phyloP scores from a whole-genome alignment of 495 filamentous ascomycete genomes.

The Sordaria brevicollis region DNA sequence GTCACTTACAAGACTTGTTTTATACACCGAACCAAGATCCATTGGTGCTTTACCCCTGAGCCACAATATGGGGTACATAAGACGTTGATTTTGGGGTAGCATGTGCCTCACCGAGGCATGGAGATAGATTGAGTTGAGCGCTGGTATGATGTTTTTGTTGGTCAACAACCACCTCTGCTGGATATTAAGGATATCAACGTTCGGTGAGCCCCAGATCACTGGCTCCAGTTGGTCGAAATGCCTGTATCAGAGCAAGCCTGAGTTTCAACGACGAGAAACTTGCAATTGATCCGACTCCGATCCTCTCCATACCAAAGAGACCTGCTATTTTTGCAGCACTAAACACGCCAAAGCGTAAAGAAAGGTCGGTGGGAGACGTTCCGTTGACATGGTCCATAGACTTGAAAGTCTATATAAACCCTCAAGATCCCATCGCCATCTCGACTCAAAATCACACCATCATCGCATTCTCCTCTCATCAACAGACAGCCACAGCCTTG shows the following conservation, averaged over 20 bases:
- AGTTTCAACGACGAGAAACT: background rate
- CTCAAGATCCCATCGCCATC: background rate
- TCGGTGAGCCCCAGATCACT: background rate
- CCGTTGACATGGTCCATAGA: background rate
- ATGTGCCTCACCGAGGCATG: background rate
- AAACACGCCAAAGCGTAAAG: background rate
- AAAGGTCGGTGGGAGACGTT: background rate
- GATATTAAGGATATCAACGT: background rate
- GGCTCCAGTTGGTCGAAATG: background rate
- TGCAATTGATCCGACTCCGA: background rate
- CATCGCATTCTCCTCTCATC: background rate
- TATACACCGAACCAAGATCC: background rate
- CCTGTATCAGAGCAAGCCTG: background rate
- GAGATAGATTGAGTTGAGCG: background rate
- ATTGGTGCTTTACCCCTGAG: background rate
- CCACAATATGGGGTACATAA: background rate
- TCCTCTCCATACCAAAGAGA: background rate
- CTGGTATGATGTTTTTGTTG: background rate
- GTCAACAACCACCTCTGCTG: background rate
- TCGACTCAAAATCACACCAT: background rate
- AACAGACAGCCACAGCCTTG: background rate
- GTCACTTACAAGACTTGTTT: background rate
- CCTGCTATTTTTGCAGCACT: background rate
- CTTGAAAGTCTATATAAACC: background rate
- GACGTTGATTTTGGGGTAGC: background rate